These are phyloP conservation scores for Gastrodia elata DNA, from an alignment of 106 monocot genomes.

Conservation along the genomic window DNA sequence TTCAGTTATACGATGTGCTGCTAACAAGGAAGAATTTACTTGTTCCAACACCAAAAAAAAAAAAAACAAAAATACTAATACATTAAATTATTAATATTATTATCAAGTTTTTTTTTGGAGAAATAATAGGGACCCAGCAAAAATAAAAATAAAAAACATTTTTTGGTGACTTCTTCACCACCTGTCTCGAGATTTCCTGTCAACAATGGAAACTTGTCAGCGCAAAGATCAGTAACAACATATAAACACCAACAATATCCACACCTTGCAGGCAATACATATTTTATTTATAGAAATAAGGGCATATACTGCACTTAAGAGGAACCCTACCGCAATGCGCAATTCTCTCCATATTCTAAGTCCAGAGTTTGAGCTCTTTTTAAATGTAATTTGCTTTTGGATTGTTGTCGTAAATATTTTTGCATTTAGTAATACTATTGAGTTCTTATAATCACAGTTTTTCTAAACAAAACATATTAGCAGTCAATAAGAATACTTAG, in stretches of 20 bases:
- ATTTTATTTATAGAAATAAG: no score
- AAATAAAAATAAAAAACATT: background rate
- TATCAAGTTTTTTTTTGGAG: background rate
- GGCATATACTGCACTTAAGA: no score
- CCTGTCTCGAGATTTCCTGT: slow-evolving; percentile 11
- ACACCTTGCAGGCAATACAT: no score
- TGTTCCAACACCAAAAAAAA: slow-evolving; percentile 3
- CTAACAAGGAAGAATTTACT: background rate
- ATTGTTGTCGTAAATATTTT: no score
- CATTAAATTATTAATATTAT: slow-evolving; percentile 8
- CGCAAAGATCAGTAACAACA: background rate
- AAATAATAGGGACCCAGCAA: background rate
- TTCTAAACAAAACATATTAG: no score
- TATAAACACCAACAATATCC: background rate
- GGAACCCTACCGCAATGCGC: no score
- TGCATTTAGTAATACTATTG: no score
- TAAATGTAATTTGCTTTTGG: no score
- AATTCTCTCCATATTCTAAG: no score
- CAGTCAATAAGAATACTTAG: no score
- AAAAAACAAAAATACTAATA: background rate
- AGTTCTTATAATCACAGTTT: no score
- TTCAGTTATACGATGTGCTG: background rate
- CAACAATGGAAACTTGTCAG: background rate
- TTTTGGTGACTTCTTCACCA: slow-evolving; percentile 7
- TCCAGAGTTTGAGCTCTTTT: no score